These are phyloP conservation scores for Lepidium didymum DNA, from an alignment of 345 rosid genomes.

Conservation along the genomic window DNA sequence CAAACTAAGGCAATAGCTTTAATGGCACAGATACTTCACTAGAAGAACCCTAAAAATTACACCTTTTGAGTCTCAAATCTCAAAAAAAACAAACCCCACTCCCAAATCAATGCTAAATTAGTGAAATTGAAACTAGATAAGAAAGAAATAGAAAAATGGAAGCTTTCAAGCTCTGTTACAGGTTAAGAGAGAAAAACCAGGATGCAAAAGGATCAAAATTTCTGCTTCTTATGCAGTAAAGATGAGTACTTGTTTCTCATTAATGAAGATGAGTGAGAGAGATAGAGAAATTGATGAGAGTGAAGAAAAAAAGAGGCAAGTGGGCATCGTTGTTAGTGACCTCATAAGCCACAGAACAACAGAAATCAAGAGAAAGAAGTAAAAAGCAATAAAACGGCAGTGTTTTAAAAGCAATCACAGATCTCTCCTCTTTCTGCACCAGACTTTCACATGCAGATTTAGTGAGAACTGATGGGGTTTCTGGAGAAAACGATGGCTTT, in stretches of 20 bases:
- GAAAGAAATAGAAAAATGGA: background rate
- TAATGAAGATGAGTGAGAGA: background rate
- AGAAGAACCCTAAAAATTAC: background rate
- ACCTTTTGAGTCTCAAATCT: slow-evolving; percentile 1
- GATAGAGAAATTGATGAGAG: background rate
- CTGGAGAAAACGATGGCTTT: slow-evolving; percentile 40
- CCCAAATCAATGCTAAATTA: background rate
- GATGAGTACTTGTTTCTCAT: background rate
- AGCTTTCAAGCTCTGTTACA: slow-evolving; percentile 19
- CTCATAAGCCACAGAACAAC: slow-evolving; percentile 12
- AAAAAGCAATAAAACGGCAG: slow-evolving; percentile 24
- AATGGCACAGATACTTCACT: background rate
- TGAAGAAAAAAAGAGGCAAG: slow-evolving; percentile 9
- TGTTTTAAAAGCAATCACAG: slow-evolving; percentile 42
- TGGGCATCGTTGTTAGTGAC: slow-evolving; percentile 14
- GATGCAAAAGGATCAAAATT: slow-evolving; percentile 18
- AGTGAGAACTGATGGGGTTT: slow-evolving; percentile 32
- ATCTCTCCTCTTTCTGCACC: slow-evolving; percentile 41
- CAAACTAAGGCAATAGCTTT: background rate
- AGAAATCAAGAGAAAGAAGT: slow-evolving; percentile 1
- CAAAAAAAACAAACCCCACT: background rate
- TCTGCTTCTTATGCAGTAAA: background rate
- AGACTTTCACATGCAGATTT: slow-evolving; percentile 57
- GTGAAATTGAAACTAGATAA: background rate
- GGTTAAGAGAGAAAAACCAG: background rate